Base-by-base conservation (phyloP, 441 rosid species). In the Rhodomyrtus psidioides region DNA sequence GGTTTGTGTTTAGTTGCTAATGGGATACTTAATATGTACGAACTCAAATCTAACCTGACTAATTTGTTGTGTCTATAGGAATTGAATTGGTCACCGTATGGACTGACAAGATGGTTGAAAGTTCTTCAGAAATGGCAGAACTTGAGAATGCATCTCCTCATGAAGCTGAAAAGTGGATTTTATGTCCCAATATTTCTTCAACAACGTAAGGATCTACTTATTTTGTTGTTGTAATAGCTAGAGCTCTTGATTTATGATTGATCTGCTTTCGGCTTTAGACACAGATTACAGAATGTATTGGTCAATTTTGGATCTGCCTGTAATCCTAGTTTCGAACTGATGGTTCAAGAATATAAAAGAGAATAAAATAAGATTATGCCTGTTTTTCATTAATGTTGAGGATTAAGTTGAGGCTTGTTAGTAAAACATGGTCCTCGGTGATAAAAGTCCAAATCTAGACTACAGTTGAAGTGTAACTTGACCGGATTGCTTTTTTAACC, bases 121-220 rank as follows among this genome's bases (percentile, higher is more conserved):
- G 92, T 89, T 94, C 98, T 56, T 92, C 93, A 85, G 99, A 98
- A 90, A 96, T 98, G 99, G 99, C 97, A 86, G 99, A 96, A 90
- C 86, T 96, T 88, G 99, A 98, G 93, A 98, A 96, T 92, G 90
- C 93, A 83, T 93, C 98, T 59, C 98, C 99, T 88, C 96, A 95
- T 89, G 99, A 96, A 42, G 99, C 99, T 86, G 94, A 94, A 88
- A 94, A 91, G 89, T 96, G 99, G 99, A 92, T 85, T 85, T 84
- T 98, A 86, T 90, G 88, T 90, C 98, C 99, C 70, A 89, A 91
- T 91, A 84, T 95, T 84, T 91, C 95, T 51, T 91, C 92, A 65
- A 91, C 92, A 88, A 85, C 94, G 99, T 98, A 93, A 93, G 98
- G 88, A 86, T 30, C 24, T 44, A 28, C 44, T 56, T 74, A n/a